A percentile compares a stretch with the other conserved stretches of the same genome.
Evolutionary conservation across 257 asterid species (phyloP).

Genomic region (Jacaranda copaia): DNA sequence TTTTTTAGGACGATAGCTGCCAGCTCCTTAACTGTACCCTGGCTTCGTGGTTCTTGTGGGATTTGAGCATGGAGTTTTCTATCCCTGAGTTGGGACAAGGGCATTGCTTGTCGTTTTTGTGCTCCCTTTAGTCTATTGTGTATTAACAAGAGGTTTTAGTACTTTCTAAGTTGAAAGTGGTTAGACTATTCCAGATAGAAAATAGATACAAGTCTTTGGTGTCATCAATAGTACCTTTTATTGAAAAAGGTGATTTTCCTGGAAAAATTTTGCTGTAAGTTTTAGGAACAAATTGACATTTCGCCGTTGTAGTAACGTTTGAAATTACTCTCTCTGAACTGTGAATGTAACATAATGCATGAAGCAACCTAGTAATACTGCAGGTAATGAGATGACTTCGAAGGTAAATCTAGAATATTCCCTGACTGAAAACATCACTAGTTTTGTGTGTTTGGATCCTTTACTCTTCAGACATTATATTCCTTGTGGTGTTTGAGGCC

Average conservation of each 20-base stretch:
- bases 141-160: neutral
- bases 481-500: neutral
- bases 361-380: neutral
- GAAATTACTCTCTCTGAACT: neutral
- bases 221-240: neutral
- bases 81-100: neutral
- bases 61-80: neutral
- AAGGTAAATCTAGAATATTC: neutral
- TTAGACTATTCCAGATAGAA: neutral
- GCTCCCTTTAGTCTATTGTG: neutral
- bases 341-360: neutral
- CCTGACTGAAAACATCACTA: neutral
- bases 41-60: neutral
- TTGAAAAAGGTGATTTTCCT: neutral
- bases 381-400: neutral
- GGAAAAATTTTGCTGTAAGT: neutral
- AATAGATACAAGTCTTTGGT: neutral
- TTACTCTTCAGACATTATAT: neutral
- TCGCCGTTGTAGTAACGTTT: neutral
- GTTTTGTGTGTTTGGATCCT: constrained; percentile 5
- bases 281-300: neutral
- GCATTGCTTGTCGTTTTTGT: neutral
- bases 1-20: neutral
- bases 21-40: neutral
- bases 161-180: neutral